Evolutionary conservation across 129 eudicot genomes (phyloP).

Genomic region (Tagetes erecta): DNA sequence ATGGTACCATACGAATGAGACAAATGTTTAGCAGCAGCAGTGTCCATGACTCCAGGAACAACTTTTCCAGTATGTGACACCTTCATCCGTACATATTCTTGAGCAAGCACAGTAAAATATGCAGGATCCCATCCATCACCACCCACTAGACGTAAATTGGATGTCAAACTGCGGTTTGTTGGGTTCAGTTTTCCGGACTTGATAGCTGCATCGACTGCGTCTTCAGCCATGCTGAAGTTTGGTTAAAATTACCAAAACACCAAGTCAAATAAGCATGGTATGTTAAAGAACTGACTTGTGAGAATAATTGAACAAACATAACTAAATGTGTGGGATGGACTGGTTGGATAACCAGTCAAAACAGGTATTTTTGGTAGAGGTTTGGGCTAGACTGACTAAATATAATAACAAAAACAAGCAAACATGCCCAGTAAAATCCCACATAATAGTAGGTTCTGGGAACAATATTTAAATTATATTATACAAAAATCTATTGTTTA

Average conservation of each 20-base stretch:
- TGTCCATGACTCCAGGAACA: slow-evolving; percentile 86
- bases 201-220: slow-evolving; percentile 82
- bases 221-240: slow-evolving; percentile 80
- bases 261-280: neutral
- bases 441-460: too few relatives aligned
- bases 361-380: neutral
- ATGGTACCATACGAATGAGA: slow-evolving; percentile 85
- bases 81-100: slow-evolving; percentile 77
- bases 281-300: neutral
- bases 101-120: slow-evolving; percentile 70
- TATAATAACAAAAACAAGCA: neutral
- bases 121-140: slow-evolving; percentile 94
- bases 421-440: too few relatives aligned
- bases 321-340: neutral
- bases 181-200: slow-evolving; percentile 73
- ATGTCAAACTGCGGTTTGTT: slow-evolving; percentile 50
- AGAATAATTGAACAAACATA: slow-evolving; percentile 1
- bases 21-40: slow-evolving; percentile 81
- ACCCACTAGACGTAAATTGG: slow-evolving; percentile 65
- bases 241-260: slow-evolving; percentile 10
- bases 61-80: slow-evolving; percentile 47
- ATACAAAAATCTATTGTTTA: neutral
- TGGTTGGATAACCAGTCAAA: neutral
- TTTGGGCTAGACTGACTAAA: neutral
- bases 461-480: neutral